A percentile compares a stretch with the other conserved stretches of the same genome.
Conservation (phyloP, 106 monocot genomes). For the Allium sativum region DNA sequence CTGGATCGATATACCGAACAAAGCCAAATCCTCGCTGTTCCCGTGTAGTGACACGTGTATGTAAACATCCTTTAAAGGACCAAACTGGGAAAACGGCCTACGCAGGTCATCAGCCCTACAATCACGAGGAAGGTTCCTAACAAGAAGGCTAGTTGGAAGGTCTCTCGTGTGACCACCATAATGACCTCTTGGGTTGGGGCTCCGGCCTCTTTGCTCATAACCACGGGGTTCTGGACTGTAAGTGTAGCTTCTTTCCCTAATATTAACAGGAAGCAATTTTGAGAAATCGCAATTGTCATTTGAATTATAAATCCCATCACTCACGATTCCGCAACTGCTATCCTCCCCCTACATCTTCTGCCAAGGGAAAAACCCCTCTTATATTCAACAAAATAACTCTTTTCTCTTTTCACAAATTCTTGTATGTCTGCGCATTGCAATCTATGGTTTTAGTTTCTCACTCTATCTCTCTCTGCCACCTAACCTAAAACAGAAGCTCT, state of each 20-base stretch:
- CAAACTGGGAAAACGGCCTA: conserved; percentile 87
- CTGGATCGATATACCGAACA: conserved; percentile 72
- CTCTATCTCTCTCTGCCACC: no score
- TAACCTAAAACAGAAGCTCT: no score
- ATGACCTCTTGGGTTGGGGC: conserved; percentile 69
- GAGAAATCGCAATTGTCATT: no score
- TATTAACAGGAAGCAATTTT: no score
- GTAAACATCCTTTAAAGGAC: conserved; percentile 91
- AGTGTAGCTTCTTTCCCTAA: conserved; percentile 75
- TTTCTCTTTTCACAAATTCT: no score
- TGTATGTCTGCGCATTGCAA: no score
- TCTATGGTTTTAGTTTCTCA: no score
- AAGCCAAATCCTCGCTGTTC: conserved; percentile 97
- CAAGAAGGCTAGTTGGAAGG: conserved; percentile 88
- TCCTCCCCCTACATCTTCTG: no score
- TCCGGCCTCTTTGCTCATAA: conserved; percentile 61
- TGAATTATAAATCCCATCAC: no score
- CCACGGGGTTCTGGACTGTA: conserved; percentile 68
- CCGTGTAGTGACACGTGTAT: conserved; percentile 78
- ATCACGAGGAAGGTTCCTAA: conserved; percentile 87
- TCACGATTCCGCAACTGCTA: no score
- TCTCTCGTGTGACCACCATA: conserved; percentile 59
- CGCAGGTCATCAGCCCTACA: conserved; percentile 92
- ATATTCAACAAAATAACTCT: no score
- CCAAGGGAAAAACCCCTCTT: no score